A percentile compares a stretch with the other conserved stretches of the same genome.
Conservation (phyloP, 1,284 basidiomycete genomes). For the Baeospora myosura region DNA sequence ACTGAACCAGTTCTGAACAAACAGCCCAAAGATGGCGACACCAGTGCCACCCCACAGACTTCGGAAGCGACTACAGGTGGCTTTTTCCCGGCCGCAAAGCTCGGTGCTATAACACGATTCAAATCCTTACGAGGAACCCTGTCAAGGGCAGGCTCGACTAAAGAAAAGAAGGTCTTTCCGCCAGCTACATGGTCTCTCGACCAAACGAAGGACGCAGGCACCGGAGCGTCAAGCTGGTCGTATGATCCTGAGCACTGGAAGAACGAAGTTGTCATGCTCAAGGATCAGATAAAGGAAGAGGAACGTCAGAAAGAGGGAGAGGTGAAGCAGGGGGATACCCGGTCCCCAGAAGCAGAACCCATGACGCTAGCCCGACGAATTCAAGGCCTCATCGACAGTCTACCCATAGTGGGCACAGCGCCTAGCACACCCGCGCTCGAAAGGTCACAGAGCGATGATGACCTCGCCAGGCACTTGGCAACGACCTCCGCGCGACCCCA, state of each 20-base stretch:
- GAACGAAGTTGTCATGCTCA: constrained; percentile 10
- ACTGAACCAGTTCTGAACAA: no score
- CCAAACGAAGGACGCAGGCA: constrained; percentile 7
- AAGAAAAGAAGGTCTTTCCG: constrained; percentile 12
- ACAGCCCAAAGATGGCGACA: no score
- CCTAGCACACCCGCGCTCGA: constrained; percentile 14
- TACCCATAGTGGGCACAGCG: constrained; percentile 22
- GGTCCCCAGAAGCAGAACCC: constrained; percentile 24
- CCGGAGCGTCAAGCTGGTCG: constrained; percentile 11
- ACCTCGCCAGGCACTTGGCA: constrained; percentile 12
- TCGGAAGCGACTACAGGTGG: no score
- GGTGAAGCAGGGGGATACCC: constrained; percentile 13
- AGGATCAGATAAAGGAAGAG: constrained; percentile 9
- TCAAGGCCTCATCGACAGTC: constrained; percentile 31
- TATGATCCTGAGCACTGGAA: constrained; percentile 11
- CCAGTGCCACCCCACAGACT: no score
- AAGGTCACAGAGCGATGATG: constrained; percentile 15
- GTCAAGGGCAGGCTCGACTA: constrained; percentile 11
- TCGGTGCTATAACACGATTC: constrained; percentile 29
- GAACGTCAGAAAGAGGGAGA: constrained; percentile 2
- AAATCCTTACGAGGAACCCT: constrained; percentile 20
- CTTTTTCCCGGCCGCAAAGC: constrained; percentile 28
- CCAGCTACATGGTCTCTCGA: constrained; percentile 16
- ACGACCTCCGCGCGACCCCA: no score
- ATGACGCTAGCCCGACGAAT: constrained; percentile 33